Conservation (phyloP, 106 monocot genomes). For the Gastrodia elata region DNA sequence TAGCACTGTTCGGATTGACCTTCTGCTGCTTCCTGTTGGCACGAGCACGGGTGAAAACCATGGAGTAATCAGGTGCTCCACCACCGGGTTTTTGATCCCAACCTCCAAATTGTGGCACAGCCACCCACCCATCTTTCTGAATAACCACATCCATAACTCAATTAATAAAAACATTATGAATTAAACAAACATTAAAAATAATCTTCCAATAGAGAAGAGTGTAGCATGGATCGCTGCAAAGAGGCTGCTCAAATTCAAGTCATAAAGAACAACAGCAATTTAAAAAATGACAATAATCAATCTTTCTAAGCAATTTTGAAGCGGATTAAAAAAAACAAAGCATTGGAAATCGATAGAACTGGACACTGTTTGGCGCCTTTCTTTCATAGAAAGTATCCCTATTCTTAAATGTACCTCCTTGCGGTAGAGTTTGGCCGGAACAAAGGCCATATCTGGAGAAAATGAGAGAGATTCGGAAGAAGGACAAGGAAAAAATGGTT, state of each 20-base stretch:
- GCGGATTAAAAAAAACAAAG: background rate
- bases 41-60: conserved; percentile 25
- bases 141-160: background rate
- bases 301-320: background rate
- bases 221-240: background rate
- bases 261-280: background rate
- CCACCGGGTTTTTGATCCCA: conserved; percentile 21
- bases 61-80: conserved; percentile 12
- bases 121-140: conserved; percentile 9
- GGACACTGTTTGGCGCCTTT: background rate
- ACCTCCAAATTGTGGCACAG: conserved; percentile 19
- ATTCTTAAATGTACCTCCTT: conserved; percentile 5
- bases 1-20: background rate
- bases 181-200: background rate
- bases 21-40: conserved; percentile 25
- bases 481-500: background rate
- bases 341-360: background rate
- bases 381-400: background rate
- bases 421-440: background rate
- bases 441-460: conserved; percentile 2
- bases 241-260: background rate
- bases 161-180: background rate
- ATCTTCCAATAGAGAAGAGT: background rate
- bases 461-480: background rate
- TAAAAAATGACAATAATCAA: background rate